Evolutionary conservation across 768 basidiomycete species (phyloP), one percentile per base, ranked within the genome.

Genomic region (Agrocybe chaxingu): DNA sequence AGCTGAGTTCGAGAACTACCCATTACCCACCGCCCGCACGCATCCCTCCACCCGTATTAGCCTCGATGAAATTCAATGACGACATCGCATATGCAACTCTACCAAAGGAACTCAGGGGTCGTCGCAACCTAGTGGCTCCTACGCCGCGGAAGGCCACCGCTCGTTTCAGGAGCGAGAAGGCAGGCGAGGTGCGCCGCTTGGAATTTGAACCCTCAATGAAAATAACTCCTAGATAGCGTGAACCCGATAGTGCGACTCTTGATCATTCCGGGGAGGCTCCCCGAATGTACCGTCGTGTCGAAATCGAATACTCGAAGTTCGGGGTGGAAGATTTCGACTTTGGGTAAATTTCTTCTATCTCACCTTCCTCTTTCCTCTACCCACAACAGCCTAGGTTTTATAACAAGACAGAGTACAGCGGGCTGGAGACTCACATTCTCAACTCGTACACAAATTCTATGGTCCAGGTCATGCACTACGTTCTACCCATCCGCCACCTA

Each of bases 251-350:
- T n/a, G 71, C 78, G 18, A 66, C 68, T 3, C 73, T 76, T 45
- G 82, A 83, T 48, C 74, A 79, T 45, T 74, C 73, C 29, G 82
- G 78, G 34, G 78, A 82, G 29, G 80, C 93, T 42, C 92, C 95
- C 0, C 80, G 78, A 48, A 78, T 84, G 53, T 99, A 97, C 66
- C 84, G 89, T 51, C 87, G 86, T 60, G 94, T 97, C 11, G 95
- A 98, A 69, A 99, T 99, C 61, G 92, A 95, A 67, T 99, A 99
- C 65, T 95, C 92, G 35, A 96, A 95, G 62, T 99, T 99, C 61
- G 96, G 96, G 3, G 92, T 98, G 12, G 96, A 98, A 64, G 96
- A 99, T 67, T 99, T 99, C 61, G 97, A 99, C 68, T 99, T 99
- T 61, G 96, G 80, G 94, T 92, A 64, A 49, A 78, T 65, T 48